Base-by-base conservation (phyloP, 202 grass and related monocot species). In the Eragrostis tef region DNA sequence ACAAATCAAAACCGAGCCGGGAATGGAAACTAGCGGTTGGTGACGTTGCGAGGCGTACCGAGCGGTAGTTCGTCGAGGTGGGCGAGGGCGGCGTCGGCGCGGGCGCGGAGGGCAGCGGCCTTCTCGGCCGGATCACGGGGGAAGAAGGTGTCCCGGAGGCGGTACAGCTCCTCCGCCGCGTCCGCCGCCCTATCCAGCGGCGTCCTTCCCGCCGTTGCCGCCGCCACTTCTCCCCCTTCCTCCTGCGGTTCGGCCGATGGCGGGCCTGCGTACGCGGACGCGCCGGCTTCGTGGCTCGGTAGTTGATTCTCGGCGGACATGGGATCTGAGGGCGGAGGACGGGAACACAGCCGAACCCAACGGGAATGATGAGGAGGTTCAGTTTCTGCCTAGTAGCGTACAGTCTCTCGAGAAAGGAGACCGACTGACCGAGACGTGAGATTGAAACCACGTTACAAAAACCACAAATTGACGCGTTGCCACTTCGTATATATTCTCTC, bases 111-210 rank as follows among this genome's bases (percentile, higher is more conserved):
- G 29, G 79, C 89, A 16, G 89, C 83, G n/a, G 64, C n/a, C 85
- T 97, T 97, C 56, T 97, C 87, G 5, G 64, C 47, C 43, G 85
- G 89, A 78, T 97, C 86, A 36, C 12, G 72, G 15, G 91, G 91
- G 54, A 97, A 97, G 79, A 86, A 94, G 10, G 87, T 97, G 81
- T 97, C 94, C 17, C 91, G 94, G 77, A 97, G 54, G 59, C 64
- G 87, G 81, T 97, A 97, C 27, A 97, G 70, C 69, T 97, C 91
- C 17, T 92, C 89, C 6, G 72, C 85, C 26, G 80, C 81, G 0
- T 92, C 81, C 41, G 72, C 73, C 5, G 73, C 88, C 51, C 73
- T 65, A 74, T 76, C 83, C 34, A 97, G 64, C 69, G 81, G 57
- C 41, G 49, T 70, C 50, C 36, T 62, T 52, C 41, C 65, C 29